Evolutionary conservation across 305 asterid species (phyloP).

Genomic region (Euphrasia arctica): DNA sequence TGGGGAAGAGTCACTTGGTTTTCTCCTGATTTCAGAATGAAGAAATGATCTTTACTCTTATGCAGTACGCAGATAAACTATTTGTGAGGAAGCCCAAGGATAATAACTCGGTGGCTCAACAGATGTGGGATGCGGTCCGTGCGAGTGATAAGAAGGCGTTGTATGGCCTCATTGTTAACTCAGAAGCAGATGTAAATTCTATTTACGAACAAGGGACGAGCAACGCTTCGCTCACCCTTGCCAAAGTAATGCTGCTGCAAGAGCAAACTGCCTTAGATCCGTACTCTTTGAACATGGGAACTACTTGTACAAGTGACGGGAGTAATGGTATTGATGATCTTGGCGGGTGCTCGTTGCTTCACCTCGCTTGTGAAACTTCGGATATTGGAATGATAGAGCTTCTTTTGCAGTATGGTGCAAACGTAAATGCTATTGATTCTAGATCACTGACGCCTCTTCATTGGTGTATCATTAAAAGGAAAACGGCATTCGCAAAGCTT

Average conservation of each 20-base stretch:
- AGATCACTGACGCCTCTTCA: conserved; percentile 77
- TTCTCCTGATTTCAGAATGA: conserved; percentile 7
- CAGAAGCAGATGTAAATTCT: conserved; percentile 69
- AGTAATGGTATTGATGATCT: conserved; percentile 33
- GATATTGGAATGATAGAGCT: conserved; percentile 97
- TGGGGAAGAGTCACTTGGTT: neutral
- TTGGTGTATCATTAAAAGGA: conserved; percentile 63
- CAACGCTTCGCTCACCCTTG: conserved; percentile 82
- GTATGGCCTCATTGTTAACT: conserved; percentile 77
- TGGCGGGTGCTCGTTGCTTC: conserved; percentile 82
- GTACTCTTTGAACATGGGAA: conserved; percentile 19
- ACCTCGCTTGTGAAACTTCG: conserved; percentile 87
- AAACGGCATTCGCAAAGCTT: conserved; percentile 63
- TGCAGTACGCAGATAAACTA: conserved; percentile 85
- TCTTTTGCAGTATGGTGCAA: conserved; percentile 90
- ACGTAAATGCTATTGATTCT: conserved; percentile 70
- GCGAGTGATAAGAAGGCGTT: conserved; percentile 76
- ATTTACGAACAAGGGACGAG: conserved; percentile 43
- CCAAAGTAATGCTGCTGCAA: conserved; percentile 86
- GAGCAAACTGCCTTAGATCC: conserved; percentile 57
- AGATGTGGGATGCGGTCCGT: conserved; percentile 90
- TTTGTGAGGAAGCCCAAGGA: conserved; percentile 77
- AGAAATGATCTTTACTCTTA: conserved; percentile 18
- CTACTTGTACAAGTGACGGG: conserved; percentile 40
- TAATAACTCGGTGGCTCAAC: conserved; percentile 51